A percentile compares a stretch with the other conserved stretches of the same genome.
Conservation (phyloP, 2,329 filamentous ascomycete species). For the Colletotrichum orchidophilum region DNA sequence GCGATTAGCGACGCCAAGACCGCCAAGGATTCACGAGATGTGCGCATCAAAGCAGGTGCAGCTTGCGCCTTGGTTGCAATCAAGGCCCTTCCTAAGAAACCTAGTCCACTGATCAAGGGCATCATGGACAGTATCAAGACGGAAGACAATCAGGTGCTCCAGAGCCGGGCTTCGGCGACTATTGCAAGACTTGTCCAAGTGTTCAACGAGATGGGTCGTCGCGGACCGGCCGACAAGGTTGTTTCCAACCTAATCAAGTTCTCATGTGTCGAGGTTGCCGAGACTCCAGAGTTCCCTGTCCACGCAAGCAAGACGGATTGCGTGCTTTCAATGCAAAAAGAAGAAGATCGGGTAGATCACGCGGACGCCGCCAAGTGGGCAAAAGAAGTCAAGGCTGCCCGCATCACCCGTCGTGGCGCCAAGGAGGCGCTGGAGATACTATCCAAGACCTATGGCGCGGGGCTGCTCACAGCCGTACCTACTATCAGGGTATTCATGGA, state of each 20-base stretch:
- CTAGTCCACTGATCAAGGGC: slow-evolving; percentile 89
- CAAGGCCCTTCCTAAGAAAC: slow-evolving; percentile 89
- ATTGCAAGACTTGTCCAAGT: slow-evolving; percentile 87
- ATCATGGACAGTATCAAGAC: slow-evolving; percentile 99
- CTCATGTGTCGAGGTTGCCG: slow-evolving; percentile 95
- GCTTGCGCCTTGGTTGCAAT: slow-evolving; percentile 91
- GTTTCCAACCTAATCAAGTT: slow-evolving; percentile 97
- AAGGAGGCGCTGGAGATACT: slow-evolving; percentile 94
- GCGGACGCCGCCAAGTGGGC: slow-evolving; percentile 91
- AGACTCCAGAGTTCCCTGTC: slow-evolving; percentile 92
- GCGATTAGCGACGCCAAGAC: slow-evolving; percentile 83
- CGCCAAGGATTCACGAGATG: slow-evolving; percentile 83
- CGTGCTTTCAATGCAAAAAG: slow-evolving; percentile 94
- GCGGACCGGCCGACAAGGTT: slow-evolving; percentile 92
- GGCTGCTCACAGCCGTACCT: slow-evolving; percentile 84
- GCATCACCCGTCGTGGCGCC: slow-evolving; percentile 90
- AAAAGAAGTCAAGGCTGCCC: slow-evolving; percentile 85
- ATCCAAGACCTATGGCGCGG: slow-evolving; percentile 78
- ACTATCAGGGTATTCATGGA: slow-evolving; percentile 85
- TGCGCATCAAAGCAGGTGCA: slow-evolving; percentile 86
- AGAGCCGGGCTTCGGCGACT: slow-evolving; percentile 85
- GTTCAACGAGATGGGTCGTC: slow-evolving; percentile 82
- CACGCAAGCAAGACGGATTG: slow-evolving; percentile 81
- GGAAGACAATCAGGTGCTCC: slow-evolving; percentile 90
- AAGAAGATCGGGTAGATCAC: slow-evolving; percentile 94